Conservation (phyloP, 108 stramenopile genomes). For the Aureococcus anophagefferens region DNA sequence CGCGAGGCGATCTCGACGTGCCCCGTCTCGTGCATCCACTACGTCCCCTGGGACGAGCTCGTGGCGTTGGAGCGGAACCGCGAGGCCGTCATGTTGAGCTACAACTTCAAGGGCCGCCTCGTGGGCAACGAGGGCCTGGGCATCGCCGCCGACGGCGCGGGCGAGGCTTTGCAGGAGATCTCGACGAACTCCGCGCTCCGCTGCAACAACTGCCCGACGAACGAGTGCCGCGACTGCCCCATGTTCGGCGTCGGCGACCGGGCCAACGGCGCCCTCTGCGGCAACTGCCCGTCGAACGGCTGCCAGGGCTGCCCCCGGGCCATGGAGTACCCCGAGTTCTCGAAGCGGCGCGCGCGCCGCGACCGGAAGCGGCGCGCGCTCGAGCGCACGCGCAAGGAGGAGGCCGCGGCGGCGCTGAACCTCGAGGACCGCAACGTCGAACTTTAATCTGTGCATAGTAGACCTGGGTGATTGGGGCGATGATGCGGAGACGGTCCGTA, state of each 20-base stretch:
- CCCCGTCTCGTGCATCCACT: conserved; percentile 89
- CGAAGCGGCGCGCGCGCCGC: background rate
- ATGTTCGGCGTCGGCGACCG: conserved; percentile 78
- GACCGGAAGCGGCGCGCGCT: background rate
- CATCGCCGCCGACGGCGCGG: too few relatives aligned
- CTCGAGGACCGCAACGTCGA: too few relatives aligned
- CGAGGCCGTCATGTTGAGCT: conserved; percentile 54
- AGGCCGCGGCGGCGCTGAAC: background rate
- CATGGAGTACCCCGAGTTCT: conserved; percentile 22
- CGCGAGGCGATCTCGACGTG: conserved; percentile 75
- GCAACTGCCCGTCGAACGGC: conserved; percentile 26
- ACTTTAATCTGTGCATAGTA: too few relatives aligned
- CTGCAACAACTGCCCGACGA: conserved; percentile 70
- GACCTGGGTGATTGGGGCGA: too few relatives aligned
- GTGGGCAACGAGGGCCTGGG: conserved; percentile 42
- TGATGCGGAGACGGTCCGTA: too few relatives aligned
- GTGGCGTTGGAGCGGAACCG: conserved; percentile 66
- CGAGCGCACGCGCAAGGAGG: background rate
- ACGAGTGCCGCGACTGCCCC: conserved; percentile 65
- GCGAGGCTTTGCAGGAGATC: conserved; percentile 54
- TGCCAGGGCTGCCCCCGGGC: conserved; percentile 26
- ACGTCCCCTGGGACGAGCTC: conserved; percentile 77
- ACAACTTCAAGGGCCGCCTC: conserved; percentile 73
- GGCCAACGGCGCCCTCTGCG: conserved; percentile 14
- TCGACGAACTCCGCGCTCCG: conserved; percentile 59